A percentile compares a stretch with the other conserved stretches of the same genome.
Conservation (phyloP, 73 alveolate genomes). For the Paramecium caudatum region DNA sequence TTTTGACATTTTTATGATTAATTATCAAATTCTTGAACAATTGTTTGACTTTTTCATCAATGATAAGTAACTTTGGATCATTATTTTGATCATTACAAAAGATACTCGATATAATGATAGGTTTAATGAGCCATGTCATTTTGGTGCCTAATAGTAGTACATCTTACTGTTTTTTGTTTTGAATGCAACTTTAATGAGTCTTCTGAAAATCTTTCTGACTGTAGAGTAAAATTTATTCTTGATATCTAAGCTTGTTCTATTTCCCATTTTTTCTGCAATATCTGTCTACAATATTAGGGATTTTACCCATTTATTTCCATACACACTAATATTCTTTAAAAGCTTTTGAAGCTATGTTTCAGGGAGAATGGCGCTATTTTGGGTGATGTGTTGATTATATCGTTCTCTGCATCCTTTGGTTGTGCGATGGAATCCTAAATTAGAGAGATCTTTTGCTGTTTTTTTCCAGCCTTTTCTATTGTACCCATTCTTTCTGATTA, state of each 20-base stretch:
- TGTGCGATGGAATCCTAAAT: not conserved
- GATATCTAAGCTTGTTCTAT: not conserved
- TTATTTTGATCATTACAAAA: constrained; percentile 16
- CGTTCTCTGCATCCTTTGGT: constrained; percentile 16
- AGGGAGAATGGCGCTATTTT: not conserved
- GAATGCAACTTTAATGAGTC: constrained; percentile 9
- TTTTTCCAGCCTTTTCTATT: constrained; percentile 4
- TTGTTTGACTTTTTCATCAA: too few species aligned
- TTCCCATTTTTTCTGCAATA: not conserved
- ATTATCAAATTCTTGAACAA: too few species aligned
- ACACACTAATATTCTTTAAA: not conserved
- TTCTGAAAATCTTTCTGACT: not conserved
- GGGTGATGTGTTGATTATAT: not conserved
- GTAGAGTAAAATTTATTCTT: not conserved
- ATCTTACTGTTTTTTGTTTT: not conserved
- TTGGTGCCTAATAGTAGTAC: not conserved
- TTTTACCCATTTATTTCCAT: constrained; percentile 44
- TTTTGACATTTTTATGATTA: too few species aligned
- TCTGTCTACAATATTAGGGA: not conserved
- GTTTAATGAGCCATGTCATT: not conserved
- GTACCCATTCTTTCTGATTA: not conserved
- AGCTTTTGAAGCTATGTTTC: not conserved
- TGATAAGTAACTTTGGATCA: too few species aligned
- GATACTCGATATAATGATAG: not conserved
- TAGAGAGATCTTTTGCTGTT: not conserved